A percentile compares a stretch with the other conserved stretches of the same genome.
Conservation (phyloP, 176 grass and related monocot species). For the Musa acuminata region DNA sequence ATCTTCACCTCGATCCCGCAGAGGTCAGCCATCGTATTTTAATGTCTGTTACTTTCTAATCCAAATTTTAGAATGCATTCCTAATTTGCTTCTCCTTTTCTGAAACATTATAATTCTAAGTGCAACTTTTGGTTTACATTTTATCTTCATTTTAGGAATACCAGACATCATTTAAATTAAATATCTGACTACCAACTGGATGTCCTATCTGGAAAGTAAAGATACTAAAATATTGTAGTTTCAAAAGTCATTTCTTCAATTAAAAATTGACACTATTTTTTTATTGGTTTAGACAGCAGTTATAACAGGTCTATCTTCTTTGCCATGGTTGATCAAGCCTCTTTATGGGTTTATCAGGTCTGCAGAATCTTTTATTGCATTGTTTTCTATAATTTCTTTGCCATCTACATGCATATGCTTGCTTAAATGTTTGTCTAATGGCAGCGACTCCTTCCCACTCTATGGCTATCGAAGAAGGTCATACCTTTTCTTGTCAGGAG, state of each 20-base stretch:
- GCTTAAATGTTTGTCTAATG: constrained; percentile 25
- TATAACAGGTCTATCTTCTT: constrained; percentile 81
- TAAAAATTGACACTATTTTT: constrained; percentile 32
- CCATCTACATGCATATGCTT: constrained; percentile 4
- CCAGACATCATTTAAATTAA: not conserved
- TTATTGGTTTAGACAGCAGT: constrained; percentile 76
- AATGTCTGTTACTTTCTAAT: not conserved
- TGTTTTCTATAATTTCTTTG: not conserved
- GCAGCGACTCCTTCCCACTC: constrained; percentile 96
- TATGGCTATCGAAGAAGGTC: constrained; percentile 96
- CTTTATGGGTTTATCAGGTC: constrained; percentile 99
- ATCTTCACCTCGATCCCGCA: constrained; percentile 93
- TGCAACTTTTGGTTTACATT: not conserved
- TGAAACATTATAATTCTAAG: not conserved
- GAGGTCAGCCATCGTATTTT: constrained; percentile 44
- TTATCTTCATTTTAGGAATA: not conserved
- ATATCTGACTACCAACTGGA: not conserved
- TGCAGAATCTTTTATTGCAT: not conserved
- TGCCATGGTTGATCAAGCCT: constrained; percentile 97
- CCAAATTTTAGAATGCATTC: not conserved
- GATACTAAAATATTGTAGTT: not conserved
- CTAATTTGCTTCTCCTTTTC: not conserved
- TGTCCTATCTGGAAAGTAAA: not conserved
- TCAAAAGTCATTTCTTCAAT: not conserved
- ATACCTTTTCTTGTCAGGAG: constrained; percentile 87